Evolutionary conservation across 805 yeast species (phyloP), one percentile per base, ranked within the genome.

Genomic region (Grigorovia humatica): DNA sequence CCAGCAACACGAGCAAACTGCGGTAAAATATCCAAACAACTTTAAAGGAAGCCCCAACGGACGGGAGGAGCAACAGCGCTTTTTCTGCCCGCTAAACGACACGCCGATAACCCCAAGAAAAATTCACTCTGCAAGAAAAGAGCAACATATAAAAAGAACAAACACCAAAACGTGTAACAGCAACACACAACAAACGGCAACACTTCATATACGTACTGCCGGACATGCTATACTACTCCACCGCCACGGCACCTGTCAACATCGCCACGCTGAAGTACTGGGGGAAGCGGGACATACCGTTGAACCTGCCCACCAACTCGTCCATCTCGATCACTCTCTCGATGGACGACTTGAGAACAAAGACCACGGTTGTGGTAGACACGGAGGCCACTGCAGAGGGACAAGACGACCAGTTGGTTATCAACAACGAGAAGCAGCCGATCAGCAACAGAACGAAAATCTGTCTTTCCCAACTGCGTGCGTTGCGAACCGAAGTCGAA

Each of bases 201-300:
- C 11, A 44, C 47, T 52, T 35, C 19, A 79, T 80, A 83, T 54
- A 75, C 9, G 71, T 85, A 42, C 78, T n/a, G n/a, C n/a, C 79
- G 68, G 69, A 80, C 46, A 38, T 38, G 42, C 13, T 38, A 38
- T 15, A 15, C 15, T 38, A 38, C 42, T 93, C 96, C 9, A 81
- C 96, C 4, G 82, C 86, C 48, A 88, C 97, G 44, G 98, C 99
- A 2, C 99, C 99, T 15, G 99, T 91, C 50, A 91, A 91, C 69
- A 91, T 91, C 69, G 99, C 99, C 44, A 93, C 98, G 43, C 77
- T 93, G 57, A 93, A 93, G 72, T 93, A 93, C 74, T 93, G 99
- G 99, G 99, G 99, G 48, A 93, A 93, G 71, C 80, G 99, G 65
- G 98, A 93, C 70, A 83, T 81, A 56, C 74, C 75, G 47, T 79